Conservation (phyloP, 129 eudicot species). For the Flaveria ramosissima region DNA sequence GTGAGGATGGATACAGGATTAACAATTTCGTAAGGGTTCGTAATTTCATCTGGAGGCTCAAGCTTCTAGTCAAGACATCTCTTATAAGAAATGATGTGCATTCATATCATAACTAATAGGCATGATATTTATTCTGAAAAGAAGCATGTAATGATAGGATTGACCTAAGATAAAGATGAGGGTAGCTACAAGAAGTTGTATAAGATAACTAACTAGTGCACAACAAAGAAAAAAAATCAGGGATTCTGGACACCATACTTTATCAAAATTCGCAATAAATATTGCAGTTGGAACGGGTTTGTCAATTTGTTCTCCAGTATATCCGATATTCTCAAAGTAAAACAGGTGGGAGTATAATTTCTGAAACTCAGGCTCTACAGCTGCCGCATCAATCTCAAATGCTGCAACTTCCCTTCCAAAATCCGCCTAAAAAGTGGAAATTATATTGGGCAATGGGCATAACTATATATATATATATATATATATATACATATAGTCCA, state of each 20-base stretch:
- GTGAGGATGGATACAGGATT: constrained; percentile 16
- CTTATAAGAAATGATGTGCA: not conserved
- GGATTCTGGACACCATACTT: constrained; percentile 47
- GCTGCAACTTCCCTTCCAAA: constrained; percentile 82
- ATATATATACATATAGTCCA: not conserved
- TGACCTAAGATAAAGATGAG: not conserved
- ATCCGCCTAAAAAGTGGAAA: constrained; percentile 53
- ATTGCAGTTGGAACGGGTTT: constrained; percentile 74
- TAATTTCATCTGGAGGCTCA: constrained; percentile 5
- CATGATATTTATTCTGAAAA: constrained; percentile 12
- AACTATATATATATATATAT: not conserved
- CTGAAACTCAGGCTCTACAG: constrained; percentile 71
- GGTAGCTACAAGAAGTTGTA: constrained; percentile 10
- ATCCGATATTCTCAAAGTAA: constrained; percentile 60
- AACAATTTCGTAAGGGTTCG: not conserved
- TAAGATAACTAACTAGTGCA: constrained; percentile 4
- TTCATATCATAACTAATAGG: constrained; percentile 15
- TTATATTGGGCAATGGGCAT: not conserved
- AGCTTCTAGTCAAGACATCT: constrained; percentile 9
- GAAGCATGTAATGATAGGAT: not conserved
- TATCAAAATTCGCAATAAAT: constrained; percentile 83
- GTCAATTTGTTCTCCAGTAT: constrained; percentile 57
- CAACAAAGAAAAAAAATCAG: not conserved
- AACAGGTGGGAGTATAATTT: constrained; percentile 76
- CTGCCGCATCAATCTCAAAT: constrained; percentile 79